Base-by-base conservation (phyloP, 805 yeast species). In the Yarrowia sp. region DNA sequence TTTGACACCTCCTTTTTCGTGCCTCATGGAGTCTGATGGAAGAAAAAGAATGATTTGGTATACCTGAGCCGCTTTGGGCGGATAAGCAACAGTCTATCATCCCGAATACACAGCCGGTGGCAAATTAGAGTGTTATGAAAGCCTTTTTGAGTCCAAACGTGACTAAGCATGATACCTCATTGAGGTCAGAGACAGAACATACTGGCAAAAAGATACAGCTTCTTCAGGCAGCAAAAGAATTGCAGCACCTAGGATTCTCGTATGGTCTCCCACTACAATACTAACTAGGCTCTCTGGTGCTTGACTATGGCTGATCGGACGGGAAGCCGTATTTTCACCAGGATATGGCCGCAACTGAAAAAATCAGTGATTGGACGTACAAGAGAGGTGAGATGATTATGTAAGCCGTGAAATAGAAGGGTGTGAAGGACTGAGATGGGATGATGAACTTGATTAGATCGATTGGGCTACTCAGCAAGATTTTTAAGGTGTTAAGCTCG, bases 301-400 rank as follows among this genome's bases (percentile, higher is more conserved):
- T 52, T 52, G 58, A 52, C 58, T 52, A 52, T 52, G 58, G 58
- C 58, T 52, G 58, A 52, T 52, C 58, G 58, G 58, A 52, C 58
- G 58, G 58, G 58, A 52, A 52, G 58, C 58, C 58, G 58, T 52
- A 52, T 38, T 52, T 35, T 52, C 56, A 52, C 42, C 56, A 52
- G 56, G 56, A 52, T 52, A 52, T 52, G 56, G 56, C 56, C 56
- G 56, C 56, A 52, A 52, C 56, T 52, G 53, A 19, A n/a, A 26
- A 10, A 26, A 14, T 15, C 8, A 7, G 56, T 15, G 19, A 15
- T 52, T 16, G 42, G n/a, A n/a, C n/a, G 41, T 49, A 26, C 7
- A 26, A 12, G 0, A 2, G 9, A 46, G n/a, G n/a, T 26, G 7
- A 5, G 32, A 5, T 26, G 32, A 26, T 26, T 26, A 26, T 26